phyloP scores from a whole-genome alignment of 2,329 filamentous ascomycete species.

The Lecanoromycetidae sp. region DNA sequence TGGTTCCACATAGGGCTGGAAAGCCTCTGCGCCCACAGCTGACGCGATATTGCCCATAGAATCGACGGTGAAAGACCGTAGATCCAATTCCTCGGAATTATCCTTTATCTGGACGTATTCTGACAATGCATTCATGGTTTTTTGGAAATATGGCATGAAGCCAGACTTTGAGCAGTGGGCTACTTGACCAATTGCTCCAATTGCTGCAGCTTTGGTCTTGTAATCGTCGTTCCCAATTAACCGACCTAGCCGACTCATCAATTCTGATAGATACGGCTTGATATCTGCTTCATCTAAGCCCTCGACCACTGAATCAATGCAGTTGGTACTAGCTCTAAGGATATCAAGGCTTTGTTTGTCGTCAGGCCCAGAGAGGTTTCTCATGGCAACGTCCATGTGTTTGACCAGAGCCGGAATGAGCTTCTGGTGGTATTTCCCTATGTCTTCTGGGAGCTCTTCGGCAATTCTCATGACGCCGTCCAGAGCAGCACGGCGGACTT shows the following conservation, averaged over 20 bases:
- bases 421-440: constrained; percentile 70
- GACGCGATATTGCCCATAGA: constrained; percentile 85
- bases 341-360: constrained; percentile 70
- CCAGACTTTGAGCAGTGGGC: constrained; percentile 70
- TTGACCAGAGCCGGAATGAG: constrained; percentile 75
- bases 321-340: constrained; percentile 78
- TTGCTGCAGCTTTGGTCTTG: constrained; percentile 80
- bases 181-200: constrained; percentile 80
- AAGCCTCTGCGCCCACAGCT: constrained; percentile 72
- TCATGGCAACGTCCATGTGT: constrained; percentile 73
- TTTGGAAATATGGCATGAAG: constrained; percentile 84
- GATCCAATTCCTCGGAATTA: constrained; percentile 75
- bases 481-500: constrained; percentile 76
- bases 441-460: constrained; percentile 84
- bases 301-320: constrained; percentile 82
- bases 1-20: constrained; percentile 81
- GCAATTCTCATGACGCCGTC: constrained; percentile 81
- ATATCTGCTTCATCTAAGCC: constrained; percentile 70
- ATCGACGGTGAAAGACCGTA: constrained; percentile 82
- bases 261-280: constrained; percentile 64
- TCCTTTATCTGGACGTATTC: constrained; percentile 77
- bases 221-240: constrained; percentile 75
- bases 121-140: constrained; percentile 81
- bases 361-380: constrained; percentile 49
- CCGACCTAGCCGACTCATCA: constrained; percentile 73